Base-by-base conservation (phyloP, 1,139 yeast species). In the Diutina ranongensis region DNA sequence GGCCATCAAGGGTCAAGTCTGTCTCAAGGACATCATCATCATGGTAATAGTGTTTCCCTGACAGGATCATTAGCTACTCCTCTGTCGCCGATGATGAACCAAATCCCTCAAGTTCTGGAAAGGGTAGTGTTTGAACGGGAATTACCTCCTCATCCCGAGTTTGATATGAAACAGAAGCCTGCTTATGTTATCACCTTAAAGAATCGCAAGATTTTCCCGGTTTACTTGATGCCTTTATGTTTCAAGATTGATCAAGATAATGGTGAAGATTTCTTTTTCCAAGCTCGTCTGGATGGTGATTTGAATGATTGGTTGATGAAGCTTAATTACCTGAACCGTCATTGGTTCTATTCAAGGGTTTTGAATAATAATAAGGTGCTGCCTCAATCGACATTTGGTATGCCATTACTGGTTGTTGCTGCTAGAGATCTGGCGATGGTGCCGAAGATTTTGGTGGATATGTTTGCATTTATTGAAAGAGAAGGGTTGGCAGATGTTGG, bases 401-500 rank as follows among this genome's bases (percentile, higher is more conserved):
- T 89, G 35, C 96, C 97, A 2, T 68, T 92, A 33, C 74, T 71
- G 44, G 78, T 77, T 54, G 75, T 88, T 4, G 87, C 96, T 59
- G 74, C 69, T 47, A 71, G 96, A 46, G 95, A 87, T 53, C 67
- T 74, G 13, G 63, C 77, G 0, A 49, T 63, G 2, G 67, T 80
- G 28, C 98, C 98, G 1, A 64, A 60, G 15, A 77, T 89, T 36
- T 78, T 88, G 48, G 76, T 73, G 32, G 69, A 72, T 46, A 65
- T 92, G 28, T 71, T 88, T 53, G 70, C 70, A 44, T 94, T 83
- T 54, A 81, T 92, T 51, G 97, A 92, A 58, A 63, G 69, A 27
- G 78, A 89, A 47, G 97, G 97, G 0, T 61, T 92, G 34, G 86
- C 85, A 51, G 97, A 89, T 58, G 86, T 87, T 49, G 98, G 98